Base-by-base conservation (phyloP, 78 protist species). In the Parvularia atlantis region DNA sequence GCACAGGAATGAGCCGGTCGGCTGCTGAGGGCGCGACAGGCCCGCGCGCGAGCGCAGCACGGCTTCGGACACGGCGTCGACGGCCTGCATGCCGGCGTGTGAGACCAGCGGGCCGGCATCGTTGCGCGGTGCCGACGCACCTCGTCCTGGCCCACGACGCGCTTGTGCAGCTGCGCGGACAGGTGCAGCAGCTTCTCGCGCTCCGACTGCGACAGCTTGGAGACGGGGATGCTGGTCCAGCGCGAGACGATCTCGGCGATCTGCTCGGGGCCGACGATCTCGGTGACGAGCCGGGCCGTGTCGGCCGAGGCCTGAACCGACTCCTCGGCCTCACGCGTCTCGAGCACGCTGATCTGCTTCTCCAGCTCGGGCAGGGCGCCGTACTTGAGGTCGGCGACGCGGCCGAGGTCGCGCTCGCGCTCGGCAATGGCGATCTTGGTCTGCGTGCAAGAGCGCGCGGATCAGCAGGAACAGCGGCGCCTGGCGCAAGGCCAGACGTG, bases 151-250 rank as follows among this genome's bases (percentile, higher is more conserved):
- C 99, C 99, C 14, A 94, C 77, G 7, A 97, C 95, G 37, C 98
- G 84, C 65, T 59, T 22, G 73, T 78, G 84, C 9, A 97, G 88
- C 28, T 30, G 63, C 43, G 90, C 73, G 0, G 41, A 85, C 22
- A 95, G 73, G 10, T 19, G 0, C n/a, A 95, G 86, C 28, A 93
- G 71, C 57, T 92, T 73, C 37, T 93, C 88, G 59, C 81, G 67
- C 71, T 92, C 94, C 6, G 84, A 54, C 71, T 77, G 76, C n/a
- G 46, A 24, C 28, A 96, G 76, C 50, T 81, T 72, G 30, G 64
- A 24, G 24, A 95, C 96, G 56, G 99, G 99, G 39, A 96, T 93
- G 65, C 98, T 98, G 3, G 99, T 96, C 95, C 95, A 88, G 9
- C 89, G 79, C 1, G 93, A 19, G 2, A 95, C 91, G 20, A 95